Base-by-base conservation (phyloP, 495 filamentous ascomycete species). In the Amorphotheca resinae region DNA sequence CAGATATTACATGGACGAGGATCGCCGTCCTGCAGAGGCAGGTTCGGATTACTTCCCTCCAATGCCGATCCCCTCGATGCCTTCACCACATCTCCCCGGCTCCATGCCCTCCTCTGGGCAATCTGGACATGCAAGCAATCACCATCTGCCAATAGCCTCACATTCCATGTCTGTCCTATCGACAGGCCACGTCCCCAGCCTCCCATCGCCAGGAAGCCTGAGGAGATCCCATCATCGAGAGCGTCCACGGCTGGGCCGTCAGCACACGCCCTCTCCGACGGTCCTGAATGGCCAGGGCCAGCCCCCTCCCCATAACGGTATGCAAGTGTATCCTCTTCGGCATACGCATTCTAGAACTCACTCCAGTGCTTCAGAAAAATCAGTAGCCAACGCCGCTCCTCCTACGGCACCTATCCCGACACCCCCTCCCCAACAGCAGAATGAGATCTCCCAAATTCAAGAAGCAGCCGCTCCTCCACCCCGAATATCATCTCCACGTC, bases 1-100 rank as follows among this genome's bases (percentile, higher is more conserved):
- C 30, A 38, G 61, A 51, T 77, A 73, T 41, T 76, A 78, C 30
- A 79, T 87, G 33, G 77, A 82, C 22, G 80, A 87, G 31, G 77
- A 82, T 14, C 49, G 60, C 22, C 63, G 77, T 32, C 84, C 86
- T 12, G 67, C 74, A 38, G 88, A 93, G 54, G 77, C 70, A 42
- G 79, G 75, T 40, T 74, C 68, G 11, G 88, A 93, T 52, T 96
- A 96, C 59, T 96, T 95, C 54, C 84, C 89, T 15, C 79, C 82
- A 9, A 87, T 89, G 72, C 84, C 86, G 7, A 62, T 68, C 46
- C 47, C 69, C 59, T 40, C 52, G 36, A 33, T 45, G 7, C 58
- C 52, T 23, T 66, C 60, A 38, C 64, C 59, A 34, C 68, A 64
- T 56, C 60, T 60, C 36, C 63, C 61, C 41, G 51, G 56, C 26